Evolutionary conservation across 2,329 filamentous ascomycete genomes (phyloP).

Genomic region (Fusarium albidum): DNA sequence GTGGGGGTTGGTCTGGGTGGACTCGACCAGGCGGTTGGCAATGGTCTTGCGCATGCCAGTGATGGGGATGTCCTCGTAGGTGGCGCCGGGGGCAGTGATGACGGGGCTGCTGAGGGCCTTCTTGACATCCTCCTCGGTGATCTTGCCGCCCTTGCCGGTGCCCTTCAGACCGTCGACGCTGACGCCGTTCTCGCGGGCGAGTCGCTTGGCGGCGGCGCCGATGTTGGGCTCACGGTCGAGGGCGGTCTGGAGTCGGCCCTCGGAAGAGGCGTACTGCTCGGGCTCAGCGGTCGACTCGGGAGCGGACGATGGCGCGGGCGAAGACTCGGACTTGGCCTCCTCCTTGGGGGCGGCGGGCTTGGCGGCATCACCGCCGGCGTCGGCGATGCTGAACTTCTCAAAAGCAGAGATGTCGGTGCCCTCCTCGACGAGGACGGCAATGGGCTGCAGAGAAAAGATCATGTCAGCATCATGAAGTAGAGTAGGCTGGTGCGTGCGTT

Average conservation of each 20-base stretch:
- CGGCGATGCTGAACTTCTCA: conserved; percentile 84
- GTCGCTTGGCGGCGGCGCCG: conserved; percentile 76
- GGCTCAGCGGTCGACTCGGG: conserved; percentile 58
- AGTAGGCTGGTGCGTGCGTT: neutral
- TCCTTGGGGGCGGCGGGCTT: conserved; percentile 71
- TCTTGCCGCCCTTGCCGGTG: conserved; percentile 82
- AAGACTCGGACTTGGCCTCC: conserved; percentile 70
- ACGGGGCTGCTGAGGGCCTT: conserved; percentile 73
- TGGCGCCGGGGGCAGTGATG: conserved; percentile 65
- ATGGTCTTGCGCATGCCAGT: conserved; percentile 98
- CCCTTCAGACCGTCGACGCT: conserved; percentile 83
- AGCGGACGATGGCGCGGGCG: conserved; percentile 60
- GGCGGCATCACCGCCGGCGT: conserved; percentile 82
- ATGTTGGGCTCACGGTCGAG: conserved; percentile 84
- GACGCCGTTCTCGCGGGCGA: conserved; percentile 86
- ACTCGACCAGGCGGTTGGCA: conserved; percentile 87
- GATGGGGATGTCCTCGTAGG: conserved; percentile 85
- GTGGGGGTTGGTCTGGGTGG: conserved; percentile 93
- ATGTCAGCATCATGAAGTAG: conserved; percentile 18
- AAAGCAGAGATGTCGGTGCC: conserved; percentile 88
- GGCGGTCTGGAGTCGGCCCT: conserved; percentile 81
- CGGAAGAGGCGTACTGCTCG: conserved; percentile 76
- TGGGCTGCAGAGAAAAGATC: conserved; percentile 70
- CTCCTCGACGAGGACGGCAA: conserved; percentile 94
- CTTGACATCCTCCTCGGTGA: conserved; percentile 93